phyloP scores from a whole-genome alignment of 768 basidiomycete genomes.

The Collybia sordida region DNA sequence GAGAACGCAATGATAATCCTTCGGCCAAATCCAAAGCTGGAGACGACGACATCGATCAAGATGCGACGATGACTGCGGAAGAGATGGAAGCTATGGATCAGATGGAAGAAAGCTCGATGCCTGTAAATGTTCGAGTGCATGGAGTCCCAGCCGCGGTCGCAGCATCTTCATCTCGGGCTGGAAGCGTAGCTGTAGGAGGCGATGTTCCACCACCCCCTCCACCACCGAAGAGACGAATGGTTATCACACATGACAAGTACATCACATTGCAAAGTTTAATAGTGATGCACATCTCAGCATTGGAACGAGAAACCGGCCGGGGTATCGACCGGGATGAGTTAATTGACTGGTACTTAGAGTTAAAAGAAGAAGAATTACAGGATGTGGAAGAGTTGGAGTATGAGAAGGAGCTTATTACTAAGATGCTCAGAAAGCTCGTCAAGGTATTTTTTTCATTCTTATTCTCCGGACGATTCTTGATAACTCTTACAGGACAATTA shows the following conservation, averaged over 20 bases:
- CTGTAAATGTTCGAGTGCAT: slow-evolving; percentile 29
- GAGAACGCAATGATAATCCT: slow-evolving; percentile 43
- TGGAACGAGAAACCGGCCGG: slow-evolving; percentile 71
- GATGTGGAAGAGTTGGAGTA: slow-evolving; percentile 87
- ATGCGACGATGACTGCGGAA: slow-evolving; percentile 62
- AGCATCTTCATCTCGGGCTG: slow-evolving; percentile 38
- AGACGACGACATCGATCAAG: slow-evolving; percentile 43
- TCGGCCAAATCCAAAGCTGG: slow-evolving; percentile 27
- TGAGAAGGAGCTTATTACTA: slow-evolving; percentile 86
- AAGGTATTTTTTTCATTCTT: slow-evolving; percentile 56
- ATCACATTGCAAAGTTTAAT: slow-evolving; percentile 87
- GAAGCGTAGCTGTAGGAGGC: slow-evolving; percentile 34
- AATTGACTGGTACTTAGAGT: slow-evolving; percentile 95
- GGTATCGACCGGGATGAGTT: slow-evolving; percentile 90
- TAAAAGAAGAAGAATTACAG: slow-evolving; percentile 79
- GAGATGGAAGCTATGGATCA: slow-evolving; percentile 55
- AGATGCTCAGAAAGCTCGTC: slow-evolving; percentile 85
- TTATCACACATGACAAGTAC: slow-evolving; percentile 96
- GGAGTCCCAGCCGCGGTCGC: slow-evolving; percentile 27
- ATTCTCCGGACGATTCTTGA: too few relatives aligned
- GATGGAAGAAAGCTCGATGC: slow-evolving; percentile 49
- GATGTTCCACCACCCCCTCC: slow-evolving; percentile 33
- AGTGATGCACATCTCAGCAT: slow-evolving; percentile 75
- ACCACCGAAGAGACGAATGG: slow-evolving; percentile 70
- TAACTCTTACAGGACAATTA: slow-evolving; percentile 65